Conservation (phyloP, 805 yeast genomes). For the Yarrowia hollandica region DNA sequence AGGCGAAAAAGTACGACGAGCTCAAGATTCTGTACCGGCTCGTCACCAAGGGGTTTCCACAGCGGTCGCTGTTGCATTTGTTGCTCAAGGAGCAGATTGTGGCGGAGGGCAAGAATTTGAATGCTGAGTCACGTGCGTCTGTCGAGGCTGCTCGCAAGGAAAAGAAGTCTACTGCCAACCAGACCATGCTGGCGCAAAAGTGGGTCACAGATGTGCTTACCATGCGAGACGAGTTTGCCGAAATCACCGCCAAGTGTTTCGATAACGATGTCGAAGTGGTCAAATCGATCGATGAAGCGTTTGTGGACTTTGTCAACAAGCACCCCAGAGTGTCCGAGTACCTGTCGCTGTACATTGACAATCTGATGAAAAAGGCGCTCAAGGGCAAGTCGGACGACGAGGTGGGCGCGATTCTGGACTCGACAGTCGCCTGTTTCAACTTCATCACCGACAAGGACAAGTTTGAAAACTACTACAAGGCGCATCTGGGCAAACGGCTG, state of each 20-base stretch:
- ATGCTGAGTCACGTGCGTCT: slow-evolving; percentile 34
- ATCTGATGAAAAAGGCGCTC: slow-evolving; percentile 52
- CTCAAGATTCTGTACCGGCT: slow-evolving; percentile 53
- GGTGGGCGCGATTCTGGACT: slow-evolving; percentile 50
- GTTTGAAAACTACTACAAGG: slow-evolving; percentile 81
- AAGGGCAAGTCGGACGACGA: slow-evolving; percentile 50
- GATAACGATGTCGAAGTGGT: slow-evolving; percentile 51
- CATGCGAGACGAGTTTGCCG: slow-evolving; percentile 53
- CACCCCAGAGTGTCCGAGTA: slow-evolving; percentile 53
- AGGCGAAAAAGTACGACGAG: slow-evolving; percentile 48
- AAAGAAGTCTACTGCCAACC: slow-evolving; percentile 31
- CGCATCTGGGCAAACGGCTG: slow-evolving; percentile 80
- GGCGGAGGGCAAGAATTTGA: slow-evolving; percentile 48
- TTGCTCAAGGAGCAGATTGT: slow-evolving; percentile 52
- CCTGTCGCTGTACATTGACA: slow-evolving; percentile 59
- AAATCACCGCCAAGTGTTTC: slow-evolving; percentile 52
- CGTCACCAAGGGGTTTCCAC: slow-evolving; percentile 54
- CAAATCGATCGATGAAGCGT: slow-evolving; percentile 59
- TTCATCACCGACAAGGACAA: slow-evolving; percentile 79
- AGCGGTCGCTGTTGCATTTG: slow-evolving; percentile 50
- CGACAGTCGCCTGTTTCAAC: slow-evolving; percentile 62
- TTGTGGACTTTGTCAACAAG: slow-evolving; percentile 60
- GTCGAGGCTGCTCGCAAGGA: slow-evolving; percentile 32
- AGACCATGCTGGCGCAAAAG: slow-evolving; percentile 57
- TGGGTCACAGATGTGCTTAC: slow-evolving; percentile 65